phyloP scores from a whole-genome alignment of 345 rosid species.

The rapeseed (Brassica napus) region Da-Ae NC_063438.1:26838001-26838500 shows the following conservation, averaged over 20 bases:
- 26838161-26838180: slow-evolving; percentile 68
- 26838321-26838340: slow-evolving; percentile 71
- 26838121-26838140: slow-evolving; percentile 60
- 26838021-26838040: slow-evolving; percentile 56
- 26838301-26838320: slow-evolving; percentile 73
- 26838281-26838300: slow-evolving; percentile 62
- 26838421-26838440: no score
- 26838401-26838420: neutral
- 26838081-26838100: slow-evolving; percentile 52
- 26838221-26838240: slow-evolving; percentile 65
- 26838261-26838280: slow-evolving; percentile 61
- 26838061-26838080: slow-evolving; percentile 66
- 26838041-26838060: slow-evolving; percentile 50
- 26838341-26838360: slow-evolving; percentile 50
- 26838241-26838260: slow-evolving; percentile 55
- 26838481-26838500: neutral
- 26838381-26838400: neutral
- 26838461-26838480: no score
- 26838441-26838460: no score
- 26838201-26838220: slow-evolving; percentile 69
- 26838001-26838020: slow-evolving; percentile 63
- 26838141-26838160: slow-evolving; percentile 74
- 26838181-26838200: slow-evolving; percentile 74
- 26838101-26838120: slow-evolving; percentile 57
- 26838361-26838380: neutral